Evolutionary conservation across 108 stramenopile genomes (phyloP), one percentile per base, ranked within the genome.

Genomic region (Discostella stelligeroides): DNA sequence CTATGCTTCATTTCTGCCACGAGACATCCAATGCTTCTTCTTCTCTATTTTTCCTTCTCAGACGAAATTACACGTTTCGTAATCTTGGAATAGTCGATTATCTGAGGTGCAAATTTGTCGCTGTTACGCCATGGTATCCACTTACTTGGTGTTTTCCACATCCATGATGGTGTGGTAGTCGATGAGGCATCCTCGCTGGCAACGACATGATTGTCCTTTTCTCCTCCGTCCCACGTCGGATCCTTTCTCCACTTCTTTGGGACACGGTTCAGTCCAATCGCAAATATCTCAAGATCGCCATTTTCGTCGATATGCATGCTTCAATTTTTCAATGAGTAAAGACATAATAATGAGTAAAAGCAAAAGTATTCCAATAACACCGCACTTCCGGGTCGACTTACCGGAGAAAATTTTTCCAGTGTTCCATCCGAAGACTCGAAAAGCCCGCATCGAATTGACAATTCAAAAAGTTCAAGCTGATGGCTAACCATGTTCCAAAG

Each of bases 251-350:
- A 85, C 29, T 54, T 45, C 41, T 73, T 82, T 50, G 86, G 86
- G 20, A 87, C 86, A 17, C 84, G 75, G 49, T 83, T 68, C 23
- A 87, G 55, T 12, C 86, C 86, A 48, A 87, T 72, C 12, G 72
- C 75, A 68, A 72, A 87, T 10, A 84, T 72, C 56, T 85, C 80
- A 14, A 87, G 68, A 29, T 87, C 86, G 14, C 86, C 86, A 17
- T 81, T 61, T 23, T 70, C 54, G 25, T 72, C 68, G 25, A 83
- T 63, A 37, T 58, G 57, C 57, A 58, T 58, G 29, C 57, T 58
- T n/a, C n/a, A n/a, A n/a, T n/a, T n/a, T 58, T 58, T 39, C 34
- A 34, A 5, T 34, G 3, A 5, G 6, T 34, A 6, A 20, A 40
- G n/a, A 9, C 17, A 60, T 58, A n/a, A 38, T 42, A 14, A 28